Base-by-base conservation (phyloP, 2,329 filamentous ascomycete genomes). In the Macrophomina phaseolina region DNA sequence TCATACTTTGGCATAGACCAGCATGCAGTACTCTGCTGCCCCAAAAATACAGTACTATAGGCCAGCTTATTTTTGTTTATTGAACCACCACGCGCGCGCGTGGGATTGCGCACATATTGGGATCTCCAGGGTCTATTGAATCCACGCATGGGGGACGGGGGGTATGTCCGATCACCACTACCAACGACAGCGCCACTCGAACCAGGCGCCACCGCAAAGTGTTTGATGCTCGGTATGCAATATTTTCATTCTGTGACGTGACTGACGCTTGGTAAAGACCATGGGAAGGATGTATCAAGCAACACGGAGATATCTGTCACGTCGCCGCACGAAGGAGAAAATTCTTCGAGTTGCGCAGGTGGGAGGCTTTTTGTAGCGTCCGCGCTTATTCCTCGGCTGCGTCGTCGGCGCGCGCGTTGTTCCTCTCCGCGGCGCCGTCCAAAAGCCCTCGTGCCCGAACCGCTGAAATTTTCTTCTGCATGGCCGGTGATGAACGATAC, bases 281-380 rank as follows among this genome's bases (percentile, higher is more conserved):
- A 62, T 53, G 28, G 65, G 9, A 16, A 34, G n/a, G 61, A 64
- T 56, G 81, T 89, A 84, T 84, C 86, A 89, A 91, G 90, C 90
- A 93, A 93, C 90, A 91, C 88, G 90, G 90, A 23, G 87, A 86
- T 87, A 87, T 83, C 81, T 81, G 86, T 89, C 85, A 87, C 89
- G 88, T 73, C 88, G 90, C 91, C 90, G 90, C 91, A 93, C 90
- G 84, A 92, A 85, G 88, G 86, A 85, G 82, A 82, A 84, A 86
- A 87, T 81, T 76, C 52, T 30, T 14, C 2, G 64, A 28, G 30
- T 16, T 42, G 45, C 40, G 53, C 45, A 16, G 18, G 51, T 8
- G 42, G 40, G 28, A 32, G 42, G 36, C 28, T 51, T 66, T 66
- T 51, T 61, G 53, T 66, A 46, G 32, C 18, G 32, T 14, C 7